Evolutionary conservation across 495 filamentous ascomycete species (phyloP).

Genomic region (Penicillium simplicissimum): DNA sequence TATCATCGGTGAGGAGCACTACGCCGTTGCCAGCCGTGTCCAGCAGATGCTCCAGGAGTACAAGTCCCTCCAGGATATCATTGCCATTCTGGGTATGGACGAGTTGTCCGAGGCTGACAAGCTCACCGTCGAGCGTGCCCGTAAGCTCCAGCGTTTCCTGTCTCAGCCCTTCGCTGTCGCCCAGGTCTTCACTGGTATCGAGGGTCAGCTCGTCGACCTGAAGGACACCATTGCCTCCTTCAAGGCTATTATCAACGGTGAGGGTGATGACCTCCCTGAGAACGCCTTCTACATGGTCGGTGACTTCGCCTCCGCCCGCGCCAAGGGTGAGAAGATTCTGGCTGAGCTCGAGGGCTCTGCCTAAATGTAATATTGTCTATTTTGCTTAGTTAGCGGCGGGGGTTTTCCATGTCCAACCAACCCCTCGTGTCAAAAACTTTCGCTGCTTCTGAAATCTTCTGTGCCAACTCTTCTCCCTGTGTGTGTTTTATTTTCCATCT

Average conservation of each 20-base stretch:
- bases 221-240: constrained; percentile 98
- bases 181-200: constrained; percentile 98
- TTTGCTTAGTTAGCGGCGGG: constrained; percentile 33
- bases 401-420: constrained; percentile 6
- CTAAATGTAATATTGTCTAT: constrained; percentile 55
- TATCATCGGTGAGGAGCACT: constrained; percentile 97
- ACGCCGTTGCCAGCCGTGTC: constrained; percentile 88
- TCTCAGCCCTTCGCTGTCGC: constrained; percentile 98
- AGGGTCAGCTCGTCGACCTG: constrained; percentile 93
- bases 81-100: constrained; percentile 99
- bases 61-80: constrained; percentile 99
- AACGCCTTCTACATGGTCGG: constrained; percentile 98
- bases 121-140: constrained; percentile 99
- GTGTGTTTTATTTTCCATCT: constrained; percentile 7
- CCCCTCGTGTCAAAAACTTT: constrained; percentile 16
- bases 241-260: constrained; percentile 95
- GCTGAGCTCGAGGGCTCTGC: constrained; percentile 80
- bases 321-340: constrained; percentile 99
- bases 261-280: constrained; percentile 94
- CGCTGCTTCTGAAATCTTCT: constrained; percentile 10
- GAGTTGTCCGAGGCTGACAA: constrained; percentile 98
- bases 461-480: background rate
- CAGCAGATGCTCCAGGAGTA: constrained; percentile 99
- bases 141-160: constrained; percentile 99
- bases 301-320: constrained; percentile 86